Evolutionary conservation across 441 rosid species (phyloP).

Genomic region (Erysimum cheiri): DNA sequence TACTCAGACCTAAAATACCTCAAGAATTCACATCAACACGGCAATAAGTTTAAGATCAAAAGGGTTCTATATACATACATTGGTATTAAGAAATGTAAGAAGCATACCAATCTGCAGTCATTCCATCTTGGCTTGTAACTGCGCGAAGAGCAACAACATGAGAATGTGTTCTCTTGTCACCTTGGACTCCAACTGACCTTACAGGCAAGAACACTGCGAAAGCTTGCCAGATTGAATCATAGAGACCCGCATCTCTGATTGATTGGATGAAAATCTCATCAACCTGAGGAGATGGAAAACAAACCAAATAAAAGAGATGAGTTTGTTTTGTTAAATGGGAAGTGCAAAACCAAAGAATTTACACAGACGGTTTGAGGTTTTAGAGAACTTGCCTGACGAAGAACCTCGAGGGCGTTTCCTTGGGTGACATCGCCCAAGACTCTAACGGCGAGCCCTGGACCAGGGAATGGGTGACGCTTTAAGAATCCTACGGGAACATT

Average conservation of each 20-base stretch:
- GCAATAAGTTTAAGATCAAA: background rate
- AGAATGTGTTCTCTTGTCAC: constrained; percentile 96
- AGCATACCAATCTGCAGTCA: constrained; percentile 92
- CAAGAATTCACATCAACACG: constrained; percentile 2
- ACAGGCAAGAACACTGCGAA: constrained; percentile 95
- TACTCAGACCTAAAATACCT: background rate
- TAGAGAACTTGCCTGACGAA: constrained; percentile 64
- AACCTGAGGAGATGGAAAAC: constrained; percentile 51
- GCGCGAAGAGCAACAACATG: constrained; percentile 97
- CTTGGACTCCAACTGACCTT: constrained; percentile 95
- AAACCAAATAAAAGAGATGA: background rate
- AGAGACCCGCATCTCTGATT: constrained; percentile 92
- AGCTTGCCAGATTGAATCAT: constrained; percentile 95
- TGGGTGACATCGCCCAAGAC: constrained; percentile 88
- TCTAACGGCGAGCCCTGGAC: constrained; percentile 95
- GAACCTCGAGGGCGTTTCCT: constrained; percentile 84
- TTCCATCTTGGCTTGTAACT: constrained; percentile 96
- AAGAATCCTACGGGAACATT: constrained; percentile 77
- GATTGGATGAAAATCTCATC: constrained; percentile 97
- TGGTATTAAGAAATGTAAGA: background rate
- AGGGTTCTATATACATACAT: constrained; percentile 1
- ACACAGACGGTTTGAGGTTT: background rate
- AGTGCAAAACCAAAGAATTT: background rate
- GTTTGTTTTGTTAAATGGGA: background rate
- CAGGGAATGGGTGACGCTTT: constrained; percentile 95